Base-by-base conservation (phyloP, 805 yeast genomes). In the Nakazawaea pomicola region DNA sequence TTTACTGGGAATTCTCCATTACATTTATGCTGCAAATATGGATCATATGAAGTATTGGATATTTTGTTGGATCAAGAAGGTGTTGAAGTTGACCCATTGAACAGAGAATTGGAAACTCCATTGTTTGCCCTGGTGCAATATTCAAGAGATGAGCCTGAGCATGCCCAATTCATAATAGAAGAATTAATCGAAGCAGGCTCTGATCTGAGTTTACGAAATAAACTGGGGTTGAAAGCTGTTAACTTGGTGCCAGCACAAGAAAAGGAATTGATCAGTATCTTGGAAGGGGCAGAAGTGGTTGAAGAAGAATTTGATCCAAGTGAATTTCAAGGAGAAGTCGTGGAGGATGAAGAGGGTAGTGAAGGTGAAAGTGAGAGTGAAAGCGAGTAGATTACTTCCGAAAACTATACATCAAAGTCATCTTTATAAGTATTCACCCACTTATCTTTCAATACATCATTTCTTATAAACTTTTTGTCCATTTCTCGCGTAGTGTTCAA, bases 111-210 rank as follows among this genome's bases (percentile, higher is more conserved):
- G 29, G 90, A 86, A 49, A 87, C 97, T 1, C 97, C 99, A 11
- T 71, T 93, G 48, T 98, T 91, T 61, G 64, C 75, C 46, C 95
- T 96, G 4, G 95, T 82, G 10, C 74, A 74, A 46, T 91, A 84
- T 58, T 71, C 90, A 11, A 67, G 68, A 34, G 80, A 78, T 19
- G 96, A 91, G 55, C 86, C 93, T 0, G 96, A 86, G 45, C 89
- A 83, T 59, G 96, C 95, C 1, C 65, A 70, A 18, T 86, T 80
- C 50, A 68, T 89, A 25, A 77, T 81, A 10, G 95, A 86, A 53
- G 83, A 82, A 57, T 72, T 93, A 47, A 66, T 93, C 30, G 96
- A 90, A 53, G 95, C 95, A 21, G 98, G 99, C 3, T 81, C 93
- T 1, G 93, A 90, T 61, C 86, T 95, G 2, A 68, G 73, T 37